These are phyloP conservation scores for Fusarium sp. DNA, from an alignment of 2,329 filamentous ascomycete genomes.

Conservation along the genomic window DNA sequence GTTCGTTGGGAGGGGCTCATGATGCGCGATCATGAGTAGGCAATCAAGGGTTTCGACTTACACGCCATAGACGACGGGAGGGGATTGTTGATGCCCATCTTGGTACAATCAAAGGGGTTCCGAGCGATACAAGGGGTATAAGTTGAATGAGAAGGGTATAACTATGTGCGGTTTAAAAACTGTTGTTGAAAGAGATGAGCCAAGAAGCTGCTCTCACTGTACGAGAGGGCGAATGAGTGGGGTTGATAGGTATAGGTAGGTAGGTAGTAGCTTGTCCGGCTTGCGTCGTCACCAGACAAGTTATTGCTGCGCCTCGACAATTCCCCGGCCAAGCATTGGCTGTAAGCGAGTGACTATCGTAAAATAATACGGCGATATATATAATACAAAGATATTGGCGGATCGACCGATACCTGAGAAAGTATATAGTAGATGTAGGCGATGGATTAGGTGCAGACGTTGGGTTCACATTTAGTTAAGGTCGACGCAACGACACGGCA, in stretches of 20 bases:
- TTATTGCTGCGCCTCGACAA: constrained; percentile 38
- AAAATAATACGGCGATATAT: constrained; percentile 8
- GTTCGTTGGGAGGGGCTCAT: constrained; percentile 28
- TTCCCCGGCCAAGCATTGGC: constrained; percentile 15
- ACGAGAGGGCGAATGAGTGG: constrained; percentile 29
- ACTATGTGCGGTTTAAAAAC: constrained; percentile 7
- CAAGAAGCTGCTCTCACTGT: constrained; percentile 34
- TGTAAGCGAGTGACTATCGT: constrained; percentile 12
- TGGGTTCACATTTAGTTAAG: constrained; percentile 6
- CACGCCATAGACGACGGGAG: constrained; percentile 75
- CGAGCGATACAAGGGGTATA: background rate
- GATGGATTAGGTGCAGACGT: constrained; percentile 1
- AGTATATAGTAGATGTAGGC: background rate
- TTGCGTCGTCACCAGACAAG: constrained; percentile 37
- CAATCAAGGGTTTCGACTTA: constrained; percentile 57
- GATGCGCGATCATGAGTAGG: constrained; percentile 33
- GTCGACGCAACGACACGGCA: constrained; percentile 9
- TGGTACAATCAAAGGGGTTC: constrained; percentile 4
- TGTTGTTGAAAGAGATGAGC: constrained; percentile 25
- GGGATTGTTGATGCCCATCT: constrained; percentile 74
- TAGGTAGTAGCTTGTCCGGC: constrained; percentile 11
- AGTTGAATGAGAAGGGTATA: background rate
- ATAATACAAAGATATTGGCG: background rate
- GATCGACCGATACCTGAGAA: constrained; percentile 14
- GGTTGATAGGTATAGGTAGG: constrained; percentile 26